Evolutionary conservation across 352 stramenopile genomes (phyloP).

Genomic region (Thalassiosira mediterranea): DNA sequence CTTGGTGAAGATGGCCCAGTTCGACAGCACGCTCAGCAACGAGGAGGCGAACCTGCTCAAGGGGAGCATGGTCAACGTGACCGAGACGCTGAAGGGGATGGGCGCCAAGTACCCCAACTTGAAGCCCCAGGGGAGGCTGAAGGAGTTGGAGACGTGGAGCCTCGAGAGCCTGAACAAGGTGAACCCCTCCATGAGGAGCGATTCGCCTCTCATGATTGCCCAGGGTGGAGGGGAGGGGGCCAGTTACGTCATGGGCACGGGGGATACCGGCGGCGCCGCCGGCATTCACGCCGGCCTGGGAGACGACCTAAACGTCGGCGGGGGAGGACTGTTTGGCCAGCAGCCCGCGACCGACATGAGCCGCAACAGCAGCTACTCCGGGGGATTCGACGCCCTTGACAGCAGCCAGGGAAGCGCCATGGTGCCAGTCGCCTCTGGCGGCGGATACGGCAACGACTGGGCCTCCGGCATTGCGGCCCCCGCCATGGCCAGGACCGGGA

Average conservation of each 20-base stretch:
- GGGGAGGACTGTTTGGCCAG: conserved; percentile 28
- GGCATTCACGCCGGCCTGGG: neutral
- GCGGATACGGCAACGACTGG: no score
- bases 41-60: conserved; percentile 64
- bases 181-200: conserved; percentile 24
- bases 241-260: conserved; percentile 2
- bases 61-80: conserved; percentile 45
- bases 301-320: conserved; percentile 18
- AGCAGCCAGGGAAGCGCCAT: neutral
- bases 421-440: neutral
- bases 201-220: conserved; percentile 20
- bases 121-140: conserved; percentile 59
- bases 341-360: neutral
- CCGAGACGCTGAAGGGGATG: conserved; percentile 59
- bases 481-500: no score
- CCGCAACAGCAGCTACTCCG: neutral
- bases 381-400: conserved; percentile 7
- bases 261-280: conserved; percentile 1
- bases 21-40: conserved; percentile 66
- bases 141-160: conserved; percentile 61
- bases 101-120: conserved; percentile 51
- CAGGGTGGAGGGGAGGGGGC: conserved; percentile 11
- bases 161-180: conserved; percentile 27
- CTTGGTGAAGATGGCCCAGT: conserved; percentile 75
- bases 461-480: neutral